These are phyloP conservation scores for Castanopsis chinensis DNA, from an alignment of 306 rosid genomes.

Conservation along the genomic window DNA sequence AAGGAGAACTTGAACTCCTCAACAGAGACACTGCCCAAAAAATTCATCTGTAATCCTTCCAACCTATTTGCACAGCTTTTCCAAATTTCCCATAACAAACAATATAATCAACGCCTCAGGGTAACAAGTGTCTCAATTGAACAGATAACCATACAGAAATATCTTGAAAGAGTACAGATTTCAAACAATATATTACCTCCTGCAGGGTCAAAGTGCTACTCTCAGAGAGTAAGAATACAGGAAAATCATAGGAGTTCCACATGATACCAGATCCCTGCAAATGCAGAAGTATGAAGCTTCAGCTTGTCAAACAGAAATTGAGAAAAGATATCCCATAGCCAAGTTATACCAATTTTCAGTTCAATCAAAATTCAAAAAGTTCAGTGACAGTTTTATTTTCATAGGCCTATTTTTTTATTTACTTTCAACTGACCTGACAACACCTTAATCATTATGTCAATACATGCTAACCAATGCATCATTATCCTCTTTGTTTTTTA, in stretches of 20 bases:
- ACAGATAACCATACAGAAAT: neutral
- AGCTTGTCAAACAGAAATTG: conserved; percentile 5
- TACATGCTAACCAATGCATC: too few species aligned
- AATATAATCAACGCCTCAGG: neutral
- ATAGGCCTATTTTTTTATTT: too few species aligned
- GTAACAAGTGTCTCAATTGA: conserved; percentile 14
- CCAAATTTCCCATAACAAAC: neutral
- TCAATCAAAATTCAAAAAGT: neutral
- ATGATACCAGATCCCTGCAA: conserved; percentile 87
- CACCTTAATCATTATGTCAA: too few species aligned
- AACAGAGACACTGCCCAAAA: too few species aligned
- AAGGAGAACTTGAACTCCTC: too few species aligned
- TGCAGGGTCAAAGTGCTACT: conserved; percentile 52
- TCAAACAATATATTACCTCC: conserved; percentile 52
- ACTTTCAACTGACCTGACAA: too few species aligned
- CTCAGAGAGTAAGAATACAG: conserved; percentile 70
- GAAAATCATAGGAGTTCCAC: conserved; percentile 70
- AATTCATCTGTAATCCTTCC: too few species aligned
- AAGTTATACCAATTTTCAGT: neutral
- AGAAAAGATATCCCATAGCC: neutral
- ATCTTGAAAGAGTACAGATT: conserved; percentile 2
- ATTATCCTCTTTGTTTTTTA: too few species aligned
- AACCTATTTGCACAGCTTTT: neutral
- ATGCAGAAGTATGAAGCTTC: conserved; percentile 15
- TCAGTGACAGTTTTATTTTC: neutral